phyloP scores from a whole-genome alignment of 139 green algal species.

The Parachlorella kessleri region DNA sequence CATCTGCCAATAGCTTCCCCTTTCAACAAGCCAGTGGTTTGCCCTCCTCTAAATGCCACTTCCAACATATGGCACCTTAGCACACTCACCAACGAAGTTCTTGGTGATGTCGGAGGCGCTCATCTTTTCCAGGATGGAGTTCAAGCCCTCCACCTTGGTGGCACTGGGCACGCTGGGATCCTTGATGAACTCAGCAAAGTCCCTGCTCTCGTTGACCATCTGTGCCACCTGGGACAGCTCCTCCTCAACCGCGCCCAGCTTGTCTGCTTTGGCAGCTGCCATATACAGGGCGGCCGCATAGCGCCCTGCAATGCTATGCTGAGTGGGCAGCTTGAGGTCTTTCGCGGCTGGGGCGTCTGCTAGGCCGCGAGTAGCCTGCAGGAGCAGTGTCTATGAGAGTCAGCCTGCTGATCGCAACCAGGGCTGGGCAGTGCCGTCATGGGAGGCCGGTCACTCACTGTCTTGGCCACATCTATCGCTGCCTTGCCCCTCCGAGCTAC shows the following conservation, averaged over 20 bases:
- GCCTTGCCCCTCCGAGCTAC: too few species aligned
- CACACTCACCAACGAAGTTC: constrained; percentile 60
- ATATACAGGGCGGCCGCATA: constrained; percentile 71
- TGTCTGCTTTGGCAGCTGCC: constrained; percentile 46
- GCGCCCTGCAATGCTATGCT: constrained; percentile 52
- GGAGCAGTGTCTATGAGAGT: too few species aligned
- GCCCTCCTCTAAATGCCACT: too few species aligned
- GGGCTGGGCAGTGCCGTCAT: too few species aligned
- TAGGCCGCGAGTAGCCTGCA: constrained; percentile 23
- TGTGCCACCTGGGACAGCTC: constrained; percentile 50
- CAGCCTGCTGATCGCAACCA: too few species aligned
- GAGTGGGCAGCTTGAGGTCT: constrained; percentile 34
- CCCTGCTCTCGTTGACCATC: constrained; percentile 29
- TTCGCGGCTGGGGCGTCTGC: constrained; percentile 12
- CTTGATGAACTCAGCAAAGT: constrained; percentile 51
- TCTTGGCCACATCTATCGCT: too few species aligned
- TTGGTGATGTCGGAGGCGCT: constrained; percentile 57
- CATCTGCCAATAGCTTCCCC: too few species aligned
- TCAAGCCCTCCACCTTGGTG: constrained; percentile 33
- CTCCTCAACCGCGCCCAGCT: constrained; percentile 44
- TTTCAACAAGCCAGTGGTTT: too few species aligned
- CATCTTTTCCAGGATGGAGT: constrained; percentile 43
- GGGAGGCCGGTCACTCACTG: too few species aligned
- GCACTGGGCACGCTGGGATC: constrained; percentile 52
- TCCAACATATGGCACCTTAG: too few species aligned